Evolutionary conservation across 1,284 basidiomycete species (phyloP), one percentile per base, ranked within the genome.

Genomic region (Chalciporus sp.): DNA sequence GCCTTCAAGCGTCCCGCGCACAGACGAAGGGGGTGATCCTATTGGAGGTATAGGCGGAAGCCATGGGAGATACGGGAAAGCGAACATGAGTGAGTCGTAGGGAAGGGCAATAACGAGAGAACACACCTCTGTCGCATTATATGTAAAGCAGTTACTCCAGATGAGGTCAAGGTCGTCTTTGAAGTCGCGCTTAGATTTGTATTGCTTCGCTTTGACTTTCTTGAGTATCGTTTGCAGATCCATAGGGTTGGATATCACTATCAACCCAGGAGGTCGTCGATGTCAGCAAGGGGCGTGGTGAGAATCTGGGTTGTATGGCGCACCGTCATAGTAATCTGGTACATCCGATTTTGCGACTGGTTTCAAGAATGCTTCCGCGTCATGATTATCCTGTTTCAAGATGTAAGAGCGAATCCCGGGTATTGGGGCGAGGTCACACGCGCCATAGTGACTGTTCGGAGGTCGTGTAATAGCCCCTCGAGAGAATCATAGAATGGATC

Each of bases 171-270:
- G 76, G 72, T 99, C 97, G 57, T 90, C 87, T 58, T 89, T 88
- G 72, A 99, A 99, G 65, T 96, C 91, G 57, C 84, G 81, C 75
- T 99, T 98, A 51, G 85, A 92, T 75, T 95, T 96, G 83, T 98
- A 98, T 49, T 84, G 81, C 68, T 91, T 92, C 47, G 81, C 76
- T 76, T 96, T 98, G 68, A 97, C 88, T 74, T 96, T 96, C 77
- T 87, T 92, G 54, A 90, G 78, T 84, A 99, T 93, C 0, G 94
- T 92, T 58, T 88, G 86, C 45, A 98, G 78, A 76, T 99, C 96
- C 96, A 98, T 99, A 1, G 94, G 93, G 58, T 86, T 85, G 49
- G 84, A 76, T 70, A 97, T 94, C 62, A 94, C 94, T 95, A 64
- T 50, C n/a, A n/a, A 27, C 27, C n/a, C 31, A 42, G 4, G 16